Conservation (phyloP, 179 eudicot genomes). For the Spergularia azorica region DNA sequence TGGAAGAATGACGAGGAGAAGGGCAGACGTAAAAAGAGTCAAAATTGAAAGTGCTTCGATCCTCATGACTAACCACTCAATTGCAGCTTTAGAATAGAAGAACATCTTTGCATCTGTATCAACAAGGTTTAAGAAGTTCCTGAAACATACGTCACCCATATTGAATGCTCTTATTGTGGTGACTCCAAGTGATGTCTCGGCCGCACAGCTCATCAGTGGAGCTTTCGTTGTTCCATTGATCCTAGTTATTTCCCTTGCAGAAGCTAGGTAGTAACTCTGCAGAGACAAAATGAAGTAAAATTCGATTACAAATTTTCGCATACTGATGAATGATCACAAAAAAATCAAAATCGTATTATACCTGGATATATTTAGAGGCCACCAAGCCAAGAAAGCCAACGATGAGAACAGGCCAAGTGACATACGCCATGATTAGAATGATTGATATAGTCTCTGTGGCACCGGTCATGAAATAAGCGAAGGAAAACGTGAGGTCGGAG, state of each 20-base stretch:
- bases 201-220: constrained; percentile 59
- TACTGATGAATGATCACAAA: too few relatives aligned
- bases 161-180: constrained; percentile 64
- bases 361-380: constrained; percentile 63
- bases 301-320: too few relatives aligned
- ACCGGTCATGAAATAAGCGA: constrained; percentile 20
- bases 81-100: constrained; percentile 51
- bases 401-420: constrained; percentile 79
- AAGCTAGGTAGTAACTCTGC: constrained; percentile 54
- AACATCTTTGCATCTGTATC: constrained; percentile 69
- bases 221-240: constrained; percentile 83
- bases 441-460: constrained; percentile 45
- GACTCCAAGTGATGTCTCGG: constrained; percentile 71
- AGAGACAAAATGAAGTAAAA: not conserved
- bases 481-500: constrained; percentile 14
- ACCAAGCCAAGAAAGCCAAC: constrained; percentile 49
- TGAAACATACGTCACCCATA: constrained; percentile 46
- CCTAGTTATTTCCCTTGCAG: constrained; percentile 72
- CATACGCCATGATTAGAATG: constrained; percentile 58
- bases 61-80: constrained; percentile 62
- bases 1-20: not conserved
- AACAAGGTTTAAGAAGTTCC: constrained; percentile 48
- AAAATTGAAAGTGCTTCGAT: constrained; percentile 59
- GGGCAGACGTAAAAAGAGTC: constrained; percentile 47
- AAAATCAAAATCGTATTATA: constrained; percentile 17